phyloP scores from a whole-genome alignment of 371 early-diverging fungal species.

The Nematocida sp. region DNA sequence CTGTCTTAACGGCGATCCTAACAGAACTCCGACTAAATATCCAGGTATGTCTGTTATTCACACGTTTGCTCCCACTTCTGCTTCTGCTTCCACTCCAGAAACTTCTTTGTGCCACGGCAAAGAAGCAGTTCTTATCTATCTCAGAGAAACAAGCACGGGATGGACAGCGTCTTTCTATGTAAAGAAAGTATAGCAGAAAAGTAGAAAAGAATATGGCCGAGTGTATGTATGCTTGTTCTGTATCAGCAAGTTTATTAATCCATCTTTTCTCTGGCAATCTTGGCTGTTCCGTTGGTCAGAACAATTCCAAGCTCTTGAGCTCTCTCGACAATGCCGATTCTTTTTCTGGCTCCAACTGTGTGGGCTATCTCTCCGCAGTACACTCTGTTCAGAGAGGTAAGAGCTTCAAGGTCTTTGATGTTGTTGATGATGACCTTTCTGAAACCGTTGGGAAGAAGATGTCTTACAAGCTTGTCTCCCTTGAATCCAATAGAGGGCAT shows the following conservation, averaged over 20 bases:
- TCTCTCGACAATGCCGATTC: constrained; percentile 85
- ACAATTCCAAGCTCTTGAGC: constrained; percentile 91
- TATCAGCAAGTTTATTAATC: constrained; percentile 46
- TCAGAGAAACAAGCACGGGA: too few species aligned
- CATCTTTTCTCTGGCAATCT: constrained; percentile 74
- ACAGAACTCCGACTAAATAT: too few species aligned
- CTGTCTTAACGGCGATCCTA: too few species aligned
- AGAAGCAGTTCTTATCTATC: too few species aligned
- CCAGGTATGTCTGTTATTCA: too few species aligned
- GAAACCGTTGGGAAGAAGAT: constrained; percentile 93
- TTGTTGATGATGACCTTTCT: constrained; percentile 88
- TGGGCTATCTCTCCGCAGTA: constrained; percentile 97
- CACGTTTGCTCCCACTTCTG: too few species aligned
- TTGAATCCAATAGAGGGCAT: constrained; percentile 93
- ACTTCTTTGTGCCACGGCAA: too few species aligned
- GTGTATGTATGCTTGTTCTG: too few species aligned
- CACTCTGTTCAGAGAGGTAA: constrained; percentile 92
- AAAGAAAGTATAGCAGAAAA: too few species aligned
- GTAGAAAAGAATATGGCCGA: too few species aligned
- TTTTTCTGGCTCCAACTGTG: constrained; percentile 88
- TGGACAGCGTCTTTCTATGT: too few species aligned
- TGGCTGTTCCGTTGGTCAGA: constrained; percentile 89
- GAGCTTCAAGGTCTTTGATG: constrained; percentile 83
- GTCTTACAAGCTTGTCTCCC: constrained; percentile 78
- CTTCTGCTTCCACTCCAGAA: too few species aligned